Conservation (phyloP, 2,329 filamentous ascomycete species). For the Akanthomyces lecanii region DNA sequence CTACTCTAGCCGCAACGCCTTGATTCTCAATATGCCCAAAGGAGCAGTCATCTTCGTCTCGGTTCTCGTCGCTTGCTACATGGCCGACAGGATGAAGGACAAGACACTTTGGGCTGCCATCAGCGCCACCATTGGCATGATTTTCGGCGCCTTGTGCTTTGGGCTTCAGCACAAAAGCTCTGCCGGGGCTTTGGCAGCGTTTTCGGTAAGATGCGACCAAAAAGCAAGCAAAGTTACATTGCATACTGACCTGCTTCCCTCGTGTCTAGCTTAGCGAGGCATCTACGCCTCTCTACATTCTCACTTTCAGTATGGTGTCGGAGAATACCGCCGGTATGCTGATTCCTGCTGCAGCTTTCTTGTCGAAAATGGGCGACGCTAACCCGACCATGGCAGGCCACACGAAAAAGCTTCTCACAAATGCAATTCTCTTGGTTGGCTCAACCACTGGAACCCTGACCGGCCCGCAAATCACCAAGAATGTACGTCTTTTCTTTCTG, state of each 20-base stretch:
- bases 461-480: not conserved
- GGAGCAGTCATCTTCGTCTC: not conserved
- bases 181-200: not conserved
- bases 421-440: not conserved
- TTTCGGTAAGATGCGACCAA: not conserved
- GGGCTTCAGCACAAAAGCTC: not conserved
- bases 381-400: not conserved
- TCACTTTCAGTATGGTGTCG: not conserved
- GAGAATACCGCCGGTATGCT: not conserved
- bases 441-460: not conserved
- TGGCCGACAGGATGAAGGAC: not conserved
- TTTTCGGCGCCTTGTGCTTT: not conserved
- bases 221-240: too few relatives aligned
- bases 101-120: not conserved
- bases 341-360: not conserved
- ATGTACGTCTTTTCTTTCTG: not conserved
- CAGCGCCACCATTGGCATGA: not conserved
- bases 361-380: not conserved
- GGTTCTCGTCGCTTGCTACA: not conserved
- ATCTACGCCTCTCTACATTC: not conserved
- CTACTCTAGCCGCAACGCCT: not conserved
- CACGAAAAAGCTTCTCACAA: not conserved
- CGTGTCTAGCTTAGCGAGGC: not conserved
- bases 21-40: not conserved
- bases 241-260: not conserved